Evolutionary conservation across 768 basidiomycete species (phyloP), one percentile per base, ranked within the genome.

Genomic region (Zangia roseola): DNA sequence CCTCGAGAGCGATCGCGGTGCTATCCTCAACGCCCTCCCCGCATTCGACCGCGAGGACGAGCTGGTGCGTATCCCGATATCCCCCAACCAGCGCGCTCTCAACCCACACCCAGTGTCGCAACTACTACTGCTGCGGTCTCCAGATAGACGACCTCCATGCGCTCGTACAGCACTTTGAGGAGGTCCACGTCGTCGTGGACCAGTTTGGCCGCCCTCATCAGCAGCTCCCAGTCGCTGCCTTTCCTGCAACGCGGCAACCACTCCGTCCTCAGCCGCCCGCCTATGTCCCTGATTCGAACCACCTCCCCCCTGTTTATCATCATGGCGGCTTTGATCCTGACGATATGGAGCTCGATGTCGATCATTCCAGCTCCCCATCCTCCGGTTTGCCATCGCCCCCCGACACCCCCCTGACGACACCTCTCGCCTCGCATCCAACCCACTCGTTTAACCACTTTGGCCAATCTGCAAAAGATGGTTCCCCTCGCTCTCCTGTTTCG

Each of bases 121-220:
- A 95, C 65, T 97, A 93, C 72, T 83, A 84, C 1, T 97, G 94
- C 70, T 97, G 93, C 63, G 92, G 91, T 10, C 71, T 88, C 43
- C 79, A 84, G 54, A 77, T 91, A 16, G 75, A 78, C 26, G 87
- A 90, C 59, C 77, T 90, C 0, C 87, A 90, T 52, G 86, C 90
- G 3, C 83, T 95, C 10, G 79, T 95, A 3, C 91, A 94, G 68
- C 93, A 95, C 63, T 94, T 94, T 56, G 93, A 95, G 61, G 87
- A 92, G 51, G 83, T 84, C 40, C 93, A 95, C 64, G 88, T 94
- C 64, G 78, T 89, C 61, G 82, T 91, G 36, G 74, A 78, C 53
- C 69, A 74, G n/a, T 70, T 65, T 28, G 65, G 64, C 16, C 71
- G 61, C 13, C 55, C 63, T 10, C 70, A 77, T 10, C 65, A 62